Base-by-base conservation (phyloP, 768 basidiomycete species). In the Mycena olivaceomarginata region DNA sequence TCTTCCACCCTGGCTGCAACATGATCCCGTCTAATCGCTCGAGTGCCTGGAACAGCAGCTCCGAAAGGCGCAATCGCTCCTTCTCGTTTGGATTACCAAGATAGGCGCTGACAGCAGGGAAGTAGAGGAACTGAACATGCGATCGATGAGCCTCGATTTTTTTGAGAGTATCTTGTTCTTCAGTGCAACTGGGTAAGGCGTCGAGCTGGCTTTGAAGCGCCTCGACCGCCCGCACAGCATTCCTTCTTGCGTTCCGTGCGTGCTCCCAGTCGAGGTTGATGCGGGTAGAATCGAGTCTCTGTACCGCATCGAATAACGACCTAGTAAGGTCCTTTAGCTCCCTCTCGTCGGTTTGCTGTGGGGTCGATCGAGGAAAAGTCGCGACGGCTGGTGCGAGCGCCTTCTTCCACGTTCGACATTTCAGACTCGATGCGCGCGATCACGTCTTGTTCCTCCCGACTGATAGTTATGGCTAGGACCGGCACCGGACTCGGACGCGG, bases 321-420 rank as follows among this genome's bases (percentile, higher is more conserved):
- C 15, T 39, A 5, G 62, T 48, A 43, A 77, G 76, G 10, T 77
- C 57, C n/a, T 43, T 62, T 41, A 60, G 71, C 25, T 72, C 76
- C 62, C 63, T 62, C 25, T 67, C 65, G 46, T 51, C 60, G 66
- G 4, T 45, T 41, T 20, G 67, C 25, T 57, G 66, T 12, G 62
- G 59, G 41, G 12, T 12, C 11, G 76, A 67, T 63, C 76, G 76
- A 40, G 71, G 76, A 63, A 77, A 77, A 16, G 70, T 77, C 12
- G 62, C 71, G 40, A 77, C 71, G 31, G 76, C 76, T 53, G 76
- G 76, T 11, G 67, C 71, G 13, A 77, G 67, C 2, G 69, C 67
- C 20, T 64, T 64, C 40, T 65, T 65, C 67, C 13, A 77, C 62
- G 37, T 73, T 77, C 15, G 53, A 15, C 15, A 59, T n/a, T 56